Base-by-base conservation (phyloP, 2,329 filamentous ascomycete genomes). In the Hymenoscyphus repandus region DNA sequence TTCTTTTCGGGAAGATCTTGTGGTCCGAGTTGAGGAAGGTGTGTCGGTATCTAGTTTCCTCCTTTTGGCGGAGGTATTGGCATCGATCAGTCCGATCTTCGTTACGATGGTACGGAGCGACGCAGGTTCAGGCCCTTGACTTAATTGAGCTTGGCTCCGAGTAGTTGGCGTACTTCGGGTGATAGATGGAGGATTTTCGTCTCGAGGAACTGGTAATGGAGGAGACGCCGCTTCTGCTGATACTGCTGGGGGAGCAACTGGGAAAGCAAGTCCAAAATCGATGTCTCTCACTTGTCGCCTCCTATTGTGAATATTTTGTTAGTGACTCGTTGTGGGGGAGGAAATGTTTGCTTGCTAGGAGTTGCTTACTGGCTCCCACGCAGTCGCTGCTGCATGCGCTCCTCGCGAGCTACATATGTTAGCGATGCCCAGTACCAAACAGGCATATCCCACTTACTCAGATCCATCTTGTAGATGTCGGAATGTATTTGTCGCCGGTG, bases 311-410 rank as follows among this genome's bases (percentile, higher is more conserved):
- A 74, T 58, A 76, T 80, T 30, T 80, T 30, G 13, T 55, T 30
- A 49, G 51, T 44, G 41, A 42, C 17, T 27, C 13, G 6, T 46
- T 17, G 39, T 5, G 0, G 13, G 39, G 51, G 40, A 53, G 45
- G 22, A 38, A 37, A 7, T 18, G 30, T 36, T 12, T 20, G 30
- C 9, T 12, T 1, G 27, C 11, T 27, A 10, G 46, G 17, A 7
- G 15, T n/a, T 31, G 66, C 77, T 58, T 72, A 83, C 80, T 80
- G 78, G 38, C 81, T 80, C 54, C 82, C 82, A 55, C 82, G 80
- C 64, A 85, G 77, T 63, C 82, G 80, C 69, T 82, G 75, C 56
- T 80, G 79, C 70, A 84, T 75, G 62, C 80, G 79, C 64, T 82
- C 79, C 59, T 80, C 77, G 58, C 81, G 79, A 62, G 73, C 76